Conservation (phyloP, 2,329 filamentous ascomycete genomes). For the Epichloe gansuensis region DNA sequence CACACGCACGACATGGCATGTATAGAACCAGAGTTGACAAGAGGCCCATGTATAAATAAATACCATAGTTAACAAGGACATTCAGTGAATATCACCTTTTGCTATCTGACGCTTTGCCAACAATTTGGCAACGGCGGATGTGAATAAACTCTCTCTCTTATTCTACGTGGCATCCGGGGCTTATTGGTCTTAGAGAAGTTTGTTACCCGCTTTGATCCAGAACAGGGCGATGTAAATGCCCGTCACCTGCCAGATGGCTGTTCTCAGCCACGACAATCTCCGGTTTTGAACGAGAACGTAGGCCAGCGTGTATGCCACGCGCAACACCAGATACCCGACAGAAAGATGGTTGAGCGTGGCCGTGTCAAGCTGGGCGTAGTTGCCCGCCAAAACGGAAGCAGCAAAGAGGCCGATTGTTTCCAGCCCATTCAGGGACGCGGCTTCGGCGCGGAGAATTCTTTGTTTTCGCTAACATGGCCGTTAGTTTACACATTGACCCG, state of each 20-base stretch:
- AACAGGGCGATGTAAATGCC: conserved; percentile 22
- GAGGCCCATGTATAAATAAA: not conserved
- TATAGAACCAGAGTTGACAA: not conserved
- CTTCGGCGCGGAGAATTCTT: conserved; percentile 40
- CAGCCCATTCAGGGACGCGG: conserved; percentile 31
- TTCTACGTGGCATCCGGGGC: no score
- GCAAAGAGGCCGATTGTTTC: conserved; percentile 33
- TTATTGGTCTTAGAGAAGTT: conserved; percentile 1
- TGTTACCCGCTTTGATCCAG: conserved; percentile 29
- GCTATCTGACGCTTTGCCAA: no score
- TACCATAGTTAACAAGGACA: no score
- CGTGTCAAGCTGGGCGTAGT: conserved; percentile 26
- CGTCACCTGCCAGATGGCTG: conserved; percentile 25
- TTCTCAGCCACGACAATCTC: conserved; percentile 25
- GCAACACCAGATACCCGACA: conserved; percentile 27
- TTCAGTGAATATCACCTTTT: no score
- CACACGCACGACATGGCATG: not conserved
- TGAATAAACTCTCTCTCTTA: no score
- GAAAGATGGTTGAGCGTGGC: conserved; percentile 27
- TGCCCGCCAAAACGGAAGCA: conserved; percentile 32
- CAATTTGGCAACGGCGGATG: no score
- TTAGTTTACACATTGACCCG: not conserved
- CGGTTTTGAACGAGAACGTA: conserved; percentile 33
- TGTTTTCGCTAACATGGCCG: conserved; percentile 33
- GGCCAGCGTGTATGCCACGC: conserved; percentile 27